Evolutionary conservation across 768 basidiomycete species (phyloP), one percentile per base, ranked within the genome.

Genomic region (Suillus subluteus): DNA sequence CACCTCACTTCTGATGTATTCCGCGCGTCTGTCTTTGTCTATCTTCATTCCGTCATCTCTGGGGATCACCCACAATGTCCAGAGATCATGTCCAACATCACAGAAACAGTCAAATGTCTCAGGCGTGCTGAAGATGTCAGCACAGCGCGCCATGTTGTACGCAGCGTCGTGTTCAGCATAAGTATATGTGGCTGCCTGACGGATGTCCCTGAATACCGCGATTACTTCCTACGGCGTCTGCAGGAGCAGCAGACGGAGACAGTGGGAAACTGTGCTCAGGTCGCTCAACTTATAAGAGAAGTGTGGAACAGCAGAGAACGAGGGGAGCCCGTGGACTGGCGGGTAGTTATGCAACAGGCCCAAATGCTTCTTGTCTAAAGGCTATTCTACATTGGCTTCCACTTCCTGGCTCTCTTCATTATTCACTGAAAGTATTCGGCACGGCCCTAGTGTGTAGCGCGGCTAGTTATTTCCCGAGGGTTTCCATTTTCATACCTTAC

Each of bases 161-260:
- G 92, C 48, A 91, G 89, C 78, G 92, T 91, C 32, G 91, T 94
- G 71, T 94, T 94, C 71, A 85, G 86, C 56, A 87, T 92, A 66
- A 92, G 89, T 72, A 84, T 95, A 62, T 86, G 86, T 67, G 91
- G 91, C 1, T 87, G 84, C 68, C 83, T 94, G 58, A 88, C 89
- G 66, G 86, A 88, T 73, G 79, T 85, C 59, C 66, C 35, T 4
- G 62, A 61, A 0, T 78, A 88, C 66, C 84, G 83, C 61, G 38
- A 67, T 1, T 79, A 81, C 67, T 78, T 94, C 15, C 69, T 77
- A 26, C 70, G 70, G 9, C 78, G 83, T 58, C 79, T 95, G 48
- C 72, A 81, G 62, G 82, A 83, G 64, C 86, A 88, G 71, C 81
- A 82, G 44, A 76, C 78, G n/a, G 84, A 86, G 62, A 80, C 81